Evolutionary conservation across 2,329 filamentous ascomycete genomes (phyloP).

Genomic region (Zymoseptoria crescenta): DNA sequence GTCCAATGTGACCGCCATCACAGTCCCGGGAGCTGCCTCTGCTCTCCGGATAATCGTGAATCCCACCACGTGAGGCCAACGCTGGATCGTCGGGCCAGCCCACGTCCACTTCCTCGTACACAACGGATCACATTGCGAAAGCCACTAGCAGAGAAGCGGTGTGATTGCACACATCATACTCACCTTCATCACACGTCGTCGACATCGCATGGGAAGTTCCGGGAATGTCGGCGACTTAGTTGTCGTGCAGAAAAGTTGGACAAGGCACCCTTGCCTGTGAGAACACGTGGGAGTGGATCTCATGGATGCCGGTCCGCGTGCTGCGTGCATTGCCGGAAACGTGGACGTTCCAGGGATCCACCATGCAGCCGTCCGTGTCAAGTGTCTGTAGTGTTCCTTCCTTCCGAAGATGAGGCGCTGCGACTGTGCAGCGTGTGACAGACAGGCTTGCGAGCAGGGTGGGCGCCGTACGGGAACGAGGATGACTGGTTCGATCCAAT

Average conservation of each 20-base stretch:
- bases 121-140: not conserved
- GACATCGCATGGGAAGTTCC: not conserved
- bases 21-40: no score
- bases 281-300: not conserved
- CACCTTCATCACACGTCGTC: not conserved
- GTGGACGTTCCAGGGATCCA: not conserved
- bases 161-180: not conserved
- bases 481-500: not conserved
- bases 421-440: not conserved
- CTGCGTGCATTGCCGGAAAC: not conserved
- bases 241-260: not conserved
- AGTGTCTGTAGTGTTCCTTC: not conserved
- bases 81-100: not conserved
- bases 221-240: not conserved
- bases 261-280: not conserved
- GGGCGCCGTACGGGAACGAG: not conserved
- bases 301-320: not conserved
- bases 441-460: not conserved
- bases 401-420: not conserved
- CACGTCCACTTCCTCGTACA: not conserved
- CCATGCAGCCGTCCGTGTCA: not conserved
- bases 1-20: not conserved
- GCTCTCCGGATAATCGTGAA: no score
- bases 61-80: not conserved
- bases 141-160: not conserved